Evolutionary conservation across 768 basidiomycete genomes (phyloP).

Genomic region (Vararia minispora): DNA sequence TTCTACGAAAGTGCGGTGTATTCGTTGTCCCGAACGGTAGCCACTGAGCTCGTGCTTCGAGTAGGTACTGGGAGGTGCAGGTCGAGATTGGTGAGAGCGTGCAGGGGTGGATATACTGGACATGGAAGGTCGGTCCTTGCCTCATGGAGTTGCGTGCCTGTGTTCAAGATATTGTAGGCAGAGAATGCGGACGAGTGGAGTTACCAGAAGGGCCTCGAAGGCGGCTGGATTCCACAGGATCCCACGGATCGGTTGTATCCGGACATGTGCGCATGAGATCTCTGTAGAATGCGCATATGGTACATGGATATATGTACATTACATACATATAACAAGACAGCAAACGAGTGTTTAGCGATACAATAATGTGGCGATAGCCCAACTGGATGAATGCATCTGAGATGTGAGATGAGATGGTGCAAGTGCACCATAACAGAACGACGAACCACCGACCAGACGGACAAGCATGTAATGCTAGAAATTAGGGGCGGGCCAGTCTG

Average conservation of each 20-base stretch:
- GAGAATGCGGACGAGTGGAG: conserved; percentile 71
- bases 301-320: too few species aligned
- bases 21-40: conserved; percentile 7
- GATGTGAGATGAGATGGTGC: too few species aligned
- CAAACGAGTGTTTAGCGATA: too few species aligned
- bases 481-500: conserved; percentile 54
- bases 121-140: conserved; percentile 53
- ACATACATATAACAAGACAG: too few species aligned
- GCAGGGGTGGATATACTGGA: conserved; percentile 68
- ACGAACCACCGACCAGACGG: too few species aligned
- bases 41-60: neutral
- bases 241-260: conserved; percentile 58
- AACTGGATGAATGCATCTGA: too few species aligned
- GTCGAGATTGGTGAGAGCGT: conserved; percentile 61
- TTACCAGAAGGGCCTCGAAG: conserved; percentile 60
- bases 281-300: too few species aligned
- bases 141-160: too few species aligned
- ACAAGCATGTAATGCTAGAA: too few species aligned
- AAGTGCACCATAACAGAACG: too few species aligned
- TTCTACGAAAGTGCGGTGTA: conserved; percentile 42
- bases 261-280: conserved; percentile 38
- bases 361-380: too few species aligned
- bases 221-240: conserved; percentile 69
- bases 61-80: conserved; percentile 73
- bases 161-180: conserved; percentile 23